phyloP scores from a whole-genome alignment of 108 stramenopile genomes.

The Phaeodactylum tricornutum region DNA sequence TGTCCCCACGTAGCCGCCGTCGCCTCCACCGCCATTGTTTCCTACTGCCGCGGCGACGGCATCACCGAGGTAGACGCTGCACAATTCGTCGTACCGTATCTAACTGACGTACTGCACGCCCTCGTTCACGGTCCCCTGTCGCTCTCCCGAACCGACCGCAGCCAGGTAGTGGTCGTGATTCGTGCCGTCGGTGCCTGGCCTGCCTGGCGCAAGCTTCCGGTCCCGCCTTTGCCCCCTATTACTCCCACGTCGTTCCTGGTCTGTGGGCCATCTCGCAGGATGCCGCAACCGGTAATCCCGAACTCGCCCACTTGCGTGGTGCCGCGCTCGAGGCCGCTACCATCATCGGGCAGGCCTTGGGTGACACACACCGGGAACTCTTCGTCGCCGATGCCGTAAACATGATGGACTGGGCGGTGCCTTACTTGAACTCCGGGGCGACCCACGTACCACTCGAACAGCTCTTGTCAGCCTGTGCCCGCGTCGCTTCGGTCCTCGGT shows the following conservation, averaged over 20 bases:
- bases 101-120: conserved; percentile 34
- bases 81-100: conserved; percentile 27
- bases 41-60: conserved; percentile 45
- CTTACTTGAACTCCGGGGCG: conserved; percentile 18
- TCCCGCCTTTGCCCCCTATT: conserved; percentile 55
- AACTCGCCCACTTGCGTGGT: conserved; percentile 32
- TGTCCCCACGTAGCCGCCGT: conserved; percentile 30
- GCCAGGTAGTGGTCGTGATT: conserved; percentile 55
- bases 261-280: conserved; percentile 15
- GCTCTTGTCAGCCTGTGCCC: conserved; percentile 60
- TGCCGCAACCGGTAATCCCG: conserved; percentile 12
- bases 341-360: conserved; percentile 65
- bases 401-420: conserved; percentile 41
- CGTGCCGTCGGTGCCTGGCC: too few species aligned
- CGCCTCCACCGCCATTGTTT: conserved; percentile 47
- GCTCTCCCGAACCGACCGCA: conserved; percentile 12
- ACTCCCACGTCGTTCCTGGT: conserved; percentile 44
- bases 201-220: conserved; percentile 55
- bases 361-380: conserved; percentile 21
- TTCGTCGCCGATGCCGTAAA: conserved; percentile 45
- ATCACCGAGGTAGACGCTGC: conserved; percentile 11
- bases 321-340: conserved; percentile 64
- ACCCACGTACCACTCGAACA: conserved; percentile 44
- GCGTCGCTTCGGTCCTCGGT: conserved; percentile 68
- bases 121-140: conserved; percentile 53